Evolutionary conservation across 805 yeast genomes (phyloP).

Genomic region (Kodamaea leandrae): DNA sequence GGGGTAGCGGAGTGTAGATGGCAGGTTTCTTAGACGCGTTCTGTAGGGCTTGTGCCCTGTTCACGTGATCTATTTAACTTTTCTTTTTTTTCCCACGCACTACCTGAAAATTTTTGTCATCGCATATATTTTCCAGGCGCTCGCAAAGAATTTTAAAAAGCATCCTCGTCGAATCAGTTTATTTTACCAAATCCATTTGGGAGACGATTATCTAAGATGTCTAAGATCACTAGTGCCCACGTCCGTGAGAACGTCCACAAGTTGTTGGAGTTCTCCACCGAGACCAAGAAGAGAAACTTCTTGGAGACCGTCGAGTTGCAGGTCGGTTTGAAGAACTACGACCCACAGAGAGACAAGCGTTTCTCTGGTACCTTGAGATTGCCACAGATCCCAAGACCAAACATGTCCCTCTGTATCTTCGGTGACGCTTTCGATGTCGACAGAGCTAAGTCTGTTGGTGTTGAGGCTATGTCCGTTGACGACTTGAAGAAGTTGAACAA

Average conservation of each 20-base stretch:
- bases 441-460: conserved; percentile 99
- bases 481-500: conserved; percentile 99
- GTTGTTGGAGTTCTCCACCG: conserved; percentile 84
- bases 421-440: conserved; percentile 99
- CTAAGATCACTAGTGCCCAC: conserved; percentile 86
- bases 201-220: conserved; percentile 71
- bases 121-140: conserved; percentile 1
- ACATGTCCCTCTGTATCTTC: conserved; percentile 99
- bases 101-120: conserved; percentile 7
- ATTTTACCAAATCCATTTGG: conserved; percentile 56
- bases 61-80: conserved; percentile 4
- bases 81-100: conserved; percentile 1
- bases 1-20: background rate
- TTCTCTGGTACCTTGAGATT: conserved; percentile 99
- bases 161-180: conserved; percentile 59
- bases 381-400: conserved; percentile 99
- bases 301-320: conserved; percentile 99
- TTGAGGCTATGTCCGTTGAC: conserved; percentile 99
- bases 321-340: conserved; percentile 99
- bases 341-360: conserved; percentile 99
- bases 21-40: background rate
- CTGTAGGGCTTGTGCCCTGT: conserved; percentile 4
- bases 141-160: conserved; percentile 14
- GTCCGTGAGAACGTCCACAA: conserved; percentile 96
- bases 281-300: conserved; percentile 99